phyloP scores from a whole-genome alignment of 1,139 yeast species.

The Lodderomyces metapsilosis region DNA sequence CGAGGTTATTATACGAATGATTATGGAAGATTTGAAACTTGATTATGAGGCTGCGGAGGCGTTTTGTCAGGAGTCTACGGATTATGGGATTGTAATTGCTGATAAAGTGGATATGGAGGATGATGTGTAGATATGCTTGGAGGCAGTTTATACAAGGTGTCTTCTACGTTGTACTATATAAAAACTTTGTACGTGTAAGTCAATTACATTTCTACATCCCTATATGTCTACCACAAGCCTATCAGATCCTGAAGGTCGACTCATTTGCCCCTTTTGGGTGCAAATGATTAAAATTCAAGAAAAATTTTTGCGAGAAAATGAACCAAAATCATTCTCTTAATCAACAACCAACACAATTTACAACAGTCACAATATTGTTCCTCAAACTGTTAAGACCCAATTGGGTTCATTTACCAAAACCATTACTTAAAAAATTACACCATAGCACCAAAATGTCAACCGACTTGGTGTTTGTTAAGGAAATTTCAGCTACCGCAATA shows the following conservation, averaged over 20 bases:
- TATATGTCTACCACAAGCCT: no score
- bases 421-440: constrained; percentile 10
- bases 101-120: constrained; percentile 36
- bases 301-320: not conserved
- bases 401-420: constrained; percentile 22
- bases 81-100: constrained; percentile 53
- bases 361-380: constrained; percentile 10
- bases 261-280: no score
- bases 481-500: constrained; percentile 59
- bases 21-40: constrained; percentile 45
- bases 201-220: no score
- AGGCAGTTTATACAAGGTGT: no score
- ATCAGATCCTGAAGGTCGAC: no score
- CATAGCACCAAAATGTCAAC: constrained; percentile 22
- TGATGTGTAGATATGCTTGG: constrained; percentile 17
- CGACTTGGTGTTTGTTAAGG: constrained; percentile 59
- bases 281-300: not conserved
- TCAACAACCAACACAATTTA: not conserved
- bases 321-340: not conserved
- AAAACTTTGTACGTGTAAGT: no score
- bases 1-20: constrained; percentile 54
- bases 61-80: constrained; percentile 47
- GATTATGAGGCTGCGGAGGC: constrained; percentile 43
- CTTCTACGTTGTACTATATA: no score
- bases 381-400: constrained; percentile 7